Evolutionary conservation across 192 early-diverging fungal genomes (phyloP).

Genomic region (Bifiguratus adelaidae): DNA sequence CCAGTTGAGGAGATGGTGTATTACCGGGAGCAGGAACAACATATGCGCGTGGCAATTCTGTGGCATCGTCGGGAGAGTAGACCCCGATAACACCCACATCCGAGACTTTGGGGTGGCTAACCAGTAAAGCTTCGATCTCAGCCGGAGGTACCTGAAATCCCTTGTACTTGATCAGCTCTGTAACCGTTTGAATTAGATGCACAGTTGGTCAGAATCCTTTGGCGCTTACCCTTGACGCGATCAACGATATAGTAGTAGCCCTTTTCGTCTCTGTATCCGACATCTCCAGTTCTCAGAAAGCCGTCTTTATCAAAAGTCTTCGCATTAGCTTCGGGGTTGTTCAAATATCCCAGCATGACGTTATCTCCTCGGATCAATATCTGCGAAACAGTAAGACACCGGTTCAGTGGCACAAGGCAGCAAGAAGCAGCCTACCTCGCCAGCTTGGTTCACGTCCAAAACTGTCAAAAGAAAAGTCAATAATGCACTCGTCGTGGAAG

Average conservation of each 20-base stretch:
- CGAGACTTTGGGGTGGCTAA: conserved; percentile 54
- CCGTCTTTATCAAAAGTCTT: conserved; percentile 24
- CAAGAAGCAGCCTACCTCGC: conserved; percentile 12
- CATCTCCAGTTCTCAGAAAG: conserved; percentile 46
- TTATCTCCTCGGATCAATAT: conserved; percentile 31
- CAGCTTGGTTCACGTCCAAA: conserved; percentile 5
- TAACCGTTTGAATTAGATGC: no score
- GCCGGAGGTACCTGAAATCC: conserved; percentile 58
- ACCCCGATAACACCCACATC: conserved; percentile 59
- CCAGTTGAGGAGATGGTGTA: conserved; percentile 14
- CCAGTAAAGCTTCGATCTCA: conserved; percentile 66
- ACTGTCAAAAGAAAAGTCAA: not conserved
- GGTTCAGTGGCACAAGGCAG: not conserved
- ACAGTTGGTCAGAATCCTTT: no score
- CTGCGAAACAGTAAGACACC: conserved; percentile 1
- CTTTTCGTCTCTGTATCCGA: conserved; percentile 9
- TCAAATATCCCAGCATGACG: conserved; percentile 40
- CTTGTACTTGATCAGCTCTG: conserved; percentile 76
- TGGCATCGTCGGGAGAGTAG: conserved; percentile 41
- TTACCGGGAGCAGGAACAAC: conserved; percentile 42
- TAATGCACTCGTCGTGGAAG: not conserved
- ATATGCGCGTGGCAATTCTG: conserved; percentile 68
- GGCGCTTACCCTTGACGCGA: conserved; percentile 54
- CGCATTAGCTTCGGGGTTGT: conserved; percentile 30
- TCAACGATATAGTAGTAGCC: conserved; percentile 56